phyloP scores from a whole-genome alignment of 116 monocot genomes.

The Phalaenopsis hybrid region DNA sequence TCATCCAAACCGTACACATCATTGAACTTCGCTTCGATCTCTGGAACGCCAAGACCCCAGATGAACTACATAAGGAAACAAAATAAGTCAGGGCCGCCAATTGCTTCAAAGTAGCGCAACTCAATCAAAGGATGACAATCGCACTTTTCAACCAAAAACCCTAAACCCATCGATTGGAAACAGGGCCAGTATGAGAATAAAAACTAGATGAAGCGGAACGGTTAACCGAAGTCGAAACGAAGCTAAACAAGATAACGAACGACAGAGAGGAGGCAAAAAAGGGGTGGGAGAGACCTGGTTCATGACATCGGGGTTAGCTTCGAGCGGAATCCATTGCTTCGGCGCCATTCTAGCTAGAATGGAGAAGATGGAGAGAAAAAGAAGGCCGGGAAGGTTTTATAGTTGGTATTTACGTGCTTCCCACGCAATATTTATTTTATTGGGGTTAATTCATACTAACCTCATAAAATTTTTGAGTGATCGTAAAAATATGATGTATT shows the following conservation, averaged over 20 bases:
- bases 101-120: neutral
- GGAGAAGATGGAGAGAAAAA: too few relatives aligned
- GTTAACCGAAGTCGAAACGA: neutral
- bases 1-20: slow-evolving; percentile 92
- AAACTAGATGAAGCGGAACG: neutral
- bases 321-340: slow-evolving; percentile 88
- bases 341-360: slow-evolving; percentile 9
- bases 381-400: too few relatives aligned
- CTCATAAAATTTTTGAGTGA: too few relatives aligned
- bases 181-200: neutral
- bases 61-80: slow-evolving; percentile 43
- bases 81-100: neutral
- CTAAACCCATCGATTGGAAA: neutral
- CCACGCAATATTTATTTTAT: too few relatives aligned
- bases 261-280: neutral
- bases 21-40: slow-evolving; percentile 64
- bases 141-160: too few relatives aligned
- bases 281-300: slow-evolving; percentile 51
- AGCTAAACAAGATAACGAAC: neutral
- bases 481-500: too few relatives aligned
- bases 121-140: neutral
- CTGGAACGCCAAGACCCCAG: slow-evolving; percentile 75
- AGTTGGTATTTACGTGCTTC: too few relatives aligned
- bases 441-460: too few relatives aligned
- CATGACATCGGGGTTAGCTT: slow-evolving; percentile 95